phyloP scores from a whole-genome alignment of 805 yeast genomes.

The Vanderwaltozyma tropicalis region DNA sequence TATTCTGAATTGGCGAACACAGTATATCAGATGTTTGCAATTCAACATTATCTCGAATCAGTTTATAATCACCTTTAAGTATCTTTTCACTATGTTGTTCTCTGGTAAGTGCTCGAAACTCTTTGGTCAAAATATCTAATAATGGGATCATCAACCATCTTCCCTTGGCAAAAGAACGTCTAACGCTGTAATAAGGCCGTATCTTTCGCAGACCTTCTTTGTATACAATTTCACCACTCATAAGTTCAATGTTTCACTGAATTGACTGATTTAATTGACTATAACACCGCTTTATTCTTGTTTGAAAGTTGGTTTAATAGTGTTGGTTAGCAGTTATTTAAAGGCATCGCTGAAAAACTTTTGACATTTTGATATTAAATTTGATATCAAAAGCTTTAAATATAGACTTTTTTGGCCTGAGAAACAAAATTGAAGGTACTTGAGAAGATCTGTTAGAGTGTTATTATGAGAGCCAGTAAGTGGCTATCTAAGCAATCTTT shows the following conservation, averaged over 20 bases:
- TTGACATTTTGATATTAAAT: too few species aligned
- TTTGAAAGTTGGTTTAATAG: too few species aligned
- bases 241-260: neutral
- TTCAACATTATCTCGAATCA: constrained; percentile 11
- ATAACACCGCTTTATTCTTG: neutral
- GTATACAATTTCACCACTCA: neutral
- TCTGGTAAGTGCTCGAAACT: constrained; percentile 25
- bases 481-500: too few species aligned
- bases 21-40: constrained; percentile 11
- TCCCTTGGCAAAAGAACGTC: constrained; percentile 33
- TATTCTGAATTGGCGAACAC: constrained; percentile 11
- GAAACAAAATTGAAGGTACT: neutral
- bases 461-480: too few species aligned
- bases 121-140: constrained; percentile 31
- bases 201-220: constrained; percentile 32
- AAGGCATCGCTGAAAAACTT: too few species aligned
- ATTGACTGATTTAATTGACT: neutral
- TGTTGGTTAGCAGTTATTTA: too few species aligned
- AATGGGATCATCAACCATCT: constrained; percentile 35
- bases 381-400: neutral
- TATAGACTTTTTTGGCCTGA: neutral
- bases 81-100: constrained; percentile 17
- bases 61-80: constrained; percentile 10
- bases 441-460: too few species aligned
- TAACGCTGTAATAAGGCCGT: constrained; percentile 32